Evolutionary conservation across 306 rosid species (phyloP), one percentile per base, ranked within the genome.

Genomic region (Vicia sativa): DNA sequence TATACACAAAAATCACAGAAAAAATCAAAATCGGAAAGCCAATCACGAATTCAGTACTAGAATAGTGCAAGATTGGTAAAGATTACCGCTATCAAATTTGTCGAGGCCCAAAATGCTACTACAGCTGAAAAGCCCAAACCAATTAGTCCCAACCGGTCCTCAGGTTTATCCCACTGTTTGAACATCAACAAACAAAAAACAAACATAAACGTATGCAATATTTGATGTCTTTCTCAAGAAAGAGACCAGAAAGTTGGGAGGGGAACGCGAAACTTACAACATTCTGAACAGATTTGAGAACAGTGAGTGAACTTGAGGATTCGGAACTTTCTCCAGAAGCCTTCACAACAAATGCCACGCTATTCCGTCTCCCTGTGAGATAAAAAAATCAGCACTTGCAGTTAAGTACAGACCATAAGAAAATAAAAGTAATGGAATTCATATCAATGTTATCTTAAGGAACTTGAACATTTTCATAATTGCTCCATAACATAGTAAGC

Each of bases 41-140:
- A 15, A 45, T 42, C 18, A 21, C 5, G 2, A 14, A 54, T 39
- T 68, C 11, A 29, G 9, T 34, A 57, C 56, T 39, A 39, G 31
- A 48, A 54, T 53, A 63, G 28, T 39, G 11, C 28, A 28, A 65
- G 53, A 49, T 64, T 29, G 35, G 14, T 26, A 39, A 28, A 16
- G 50, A 66, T 85, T 89, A 91, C 96, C 59, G 88, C 29, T 38
- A 91, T 65, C 45, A 88, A 62, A 75, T 88, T 88, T 21, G 85
- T 56, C 4, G 91, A 73, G 15, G 96, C 81, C 97, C 96, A 88
- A 52, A 83, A 5, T 25, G 81, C 88, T 29, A 77, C 96, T 50
- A 91, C 14, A 62, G 85, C 87, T 68, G 97, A 80, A 83, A 91
- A 91, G 53, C 97, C 97, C 70, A 91, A 78, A 52, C 91, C 96